Base-by-base conservation (phyloP, 1,284 basidiomycete species). In the Ustanciosporium gigantosporum region DNA sequence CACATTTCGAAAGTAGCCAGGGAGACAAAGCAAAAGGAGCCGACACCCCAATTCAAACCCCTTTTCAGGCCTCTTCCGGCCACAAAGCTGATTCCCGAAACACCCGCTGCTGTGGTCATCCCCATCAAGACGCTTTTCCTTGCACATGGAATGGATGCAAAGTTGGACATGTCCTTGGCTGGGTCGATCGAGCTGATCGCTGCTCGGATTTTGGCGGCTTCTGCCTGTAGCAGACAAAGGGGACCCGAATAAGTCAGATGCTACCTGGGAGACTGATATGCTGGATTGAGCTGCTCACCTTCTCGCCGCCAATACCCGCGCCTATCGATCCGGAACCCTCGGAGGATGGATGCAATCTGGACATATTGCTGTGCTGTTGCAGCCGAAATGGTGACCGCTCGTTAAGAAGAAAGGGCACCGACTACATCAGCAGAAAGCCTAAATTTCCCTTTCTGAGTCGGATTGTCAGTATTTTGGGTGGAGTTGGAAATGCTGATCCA, bases 21-120 rank as follows among this genome's bases (percentile, higher is more conserved):
- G 1, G 41, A 38, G 22, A 66, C 46, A 24, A 66, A 66, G 44
- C 53, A 56, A 41, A 69, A 69, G 9, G 46, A 47, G 2, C 66
- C 66, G 3, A 69, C 66, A 7, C 66, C 66, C 66, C 66, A 69
- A 38, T 69, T 69, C 15, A 69, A 20, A 0, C 62, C 55, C n/a
- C 57, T 40, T 9, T 55, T 19, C 23, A 69, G 23, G 5, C 66
- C 66, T 24, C 66, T 23, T 0, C 66, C 62, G 8, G 66, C 66
- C n/a, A 66, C 53, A 5, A 58, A 31, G 20, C 36, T 47, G 41
- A 69, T 62, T 2, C 66, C 66, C 2, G 55, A 31, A 1, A 66
- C 64, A 13, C 66, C 66, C 0, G 62, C 62, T 1, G 58, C 66
- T 6, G 62, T 66, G 3, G 55, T 51, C 53, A 69, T 69, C n/a